Percentiles rank a stretch among this genome's conserved stretches.
Evolutionary conservation across 805 yeast species (phyloP).

Genomic region (Suhomyces emberorum): DNA sequence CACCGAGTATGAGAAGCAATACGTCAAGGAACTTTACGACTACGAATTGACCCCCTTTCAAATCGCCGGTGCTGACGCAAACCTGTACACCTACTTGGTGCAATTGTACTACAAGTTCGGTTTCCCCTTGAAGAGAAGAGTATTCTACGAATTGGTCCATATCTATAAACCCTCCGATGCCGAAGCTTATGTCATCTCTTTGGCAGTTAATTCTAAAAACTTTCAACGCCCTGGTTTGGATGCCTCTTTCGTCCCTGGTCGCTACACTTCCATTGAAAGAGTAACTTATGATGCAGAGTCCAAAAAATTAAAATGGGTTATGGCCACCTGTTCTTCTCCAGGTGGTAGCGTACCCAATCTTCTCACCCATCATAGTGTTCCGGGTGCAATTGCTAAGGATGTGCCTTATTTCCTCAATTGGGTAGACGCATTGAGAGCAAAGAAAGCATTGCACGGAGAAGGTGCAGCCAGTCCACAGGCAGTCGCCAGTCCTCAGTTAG

Average conservation of each 20-base stretch:
- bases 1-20: slow-evolving; percentile 34
- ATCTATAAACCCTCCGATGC: slow-evolving; percentile 16
- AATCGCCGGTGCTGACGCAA: slow-evolving; percentile 12
- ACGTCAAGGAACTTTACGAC: slow-evolving; percentile 31
- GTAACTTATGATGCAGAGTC: slow-evolving; percentile 19
- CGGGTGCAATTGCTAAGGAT: slow-evolving; percentile 37
- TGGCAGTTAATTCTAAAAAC: slow-evolving; percentile 30
- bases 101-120: slow-evolving; percentile 33
- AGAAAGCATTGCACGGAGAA: slow-evolving; percentile 1
- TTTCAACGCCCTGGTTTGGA: slow-evolving; percentile 13
- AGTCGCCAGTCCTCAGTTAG: too few species aligned
- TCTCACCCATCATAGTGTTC: slow-evolving; percentile 28
- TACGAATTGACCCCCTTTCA: slow-evolving; percentile 19
- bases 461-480: background rate
- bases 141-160: slow-evolving; percentile 36
- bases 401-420: slow-evolving; percentile 38
- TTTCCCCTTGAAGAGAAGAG: slow-evolving; percentile 33
- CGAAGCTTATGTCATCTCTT: slow-evolving; percentile 28
- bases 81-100: slow-evolving; percentile 25
- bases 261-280: slow-evolving; percentile 36
- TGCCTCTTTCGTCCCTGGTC: slow-evolving; percentile 24
- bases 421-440: slow-evolving; percentile 12
- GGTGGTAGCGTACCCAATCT: slow-evolving; percentile 39
- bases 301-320: slow-evolving; percentile 28
- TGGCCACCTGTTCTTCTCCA: slow-evolving; percentile 40